Evolutionary conservation across 2,329 filamentous ascomycete species (phyloP), one percentile per base, ranked within the genome.

Genomic region (Fusarium ambrosium): DNA sequence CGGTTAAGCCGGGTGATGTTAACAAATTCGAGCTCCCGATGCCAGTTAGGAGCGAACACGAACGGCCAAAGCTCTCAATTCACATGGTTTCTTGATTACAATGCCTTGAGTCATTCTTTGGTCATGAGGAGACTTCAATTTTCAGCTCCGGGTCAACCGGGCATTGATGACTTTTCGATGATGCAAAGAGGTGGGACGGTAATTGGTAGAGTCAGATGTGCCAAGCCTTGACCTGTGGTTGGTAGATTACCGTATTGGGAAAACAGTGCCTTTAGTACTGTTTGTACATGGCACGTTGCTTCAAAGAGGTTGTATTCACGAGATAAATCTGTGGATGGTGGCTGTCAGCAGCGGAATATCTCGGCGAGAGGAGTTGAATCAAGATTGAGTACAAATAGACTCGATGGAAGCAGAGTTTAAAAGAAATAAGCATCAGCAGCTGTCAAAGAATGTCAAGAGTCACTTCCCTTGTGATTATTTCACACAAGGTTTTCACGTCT

Each of bases 171-270:
- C 45, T 53, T 63, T 37, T 20, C 22, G 20, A 63, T 63, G 45
- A 63, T 39, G 45, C 61, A 32, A 45, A 29, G 45, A 62, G 16
- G 60, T 29, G 29, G 60, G 60, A 29, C 14, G 32, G 60, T 36
- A 29, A 62, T 53, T 53, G 43, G 22, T 27, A 62, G 27, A 27
- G 18, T 11, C 9, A 6, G n/a, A 14, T 18, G 22, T 34, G 43
- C 61, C 22, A 63, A 63, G 53, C 41, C 37, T 58, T 24, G 39
- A 18, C 20, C n/a, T 11, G 41, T 18, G n/a, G 16, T 27, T 18
- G 36, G 37, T 11, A 61, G 36, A 43, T 60, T 65, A 6, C 66
- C 55, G 9, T 20, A 65, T 60, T 27, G 32, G 66, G 66, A 65
- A 69, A 22, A 61, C 43, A 65, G 66, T 65, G 55, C 9, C 2